Percentiles rank a stretch among this genome's conserved stretches.
Evolutionary conservation across 208 protist species (phyloP).

Genomic region (Trypanosoma lewisi): DNA sequence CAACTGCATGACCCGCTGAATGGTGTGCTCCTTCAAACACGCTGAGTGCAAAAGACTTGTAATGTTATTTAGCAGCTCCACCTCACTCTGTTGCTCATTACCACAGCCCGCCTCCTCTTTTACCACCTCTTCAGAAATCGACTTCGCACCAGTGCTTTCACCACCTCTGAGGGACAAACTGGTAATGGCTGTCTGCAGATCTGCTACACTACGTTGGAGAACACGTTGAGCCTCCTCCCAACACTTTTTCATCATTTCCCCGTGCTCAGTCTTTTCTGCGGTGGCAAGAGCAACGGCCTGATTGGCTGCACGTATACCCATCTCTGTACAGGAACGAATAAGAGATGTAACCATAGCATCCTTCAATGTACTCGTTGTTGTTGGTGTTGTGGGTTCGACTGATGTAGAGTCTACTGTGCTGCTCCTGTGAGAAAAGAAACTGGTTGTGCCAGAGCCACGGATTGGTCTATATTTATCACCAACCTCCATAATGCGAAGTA

Average conservation of each 20-base stretch:
- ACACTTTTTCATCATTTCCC: slow-evolving; percentile 11
- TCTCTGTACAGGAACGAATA: slow-evolving; percentile 34
- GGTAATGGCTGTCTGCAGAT: slow-evolving; percentile 19
- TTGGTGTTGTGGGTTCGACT: neutral
- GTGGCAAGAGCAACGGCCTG: slow-evolving; percentile 26
- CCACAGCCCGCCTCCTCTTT: neutral
- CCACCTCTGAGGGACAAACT: neutral
- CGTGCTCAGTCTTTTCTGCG: slow-evolving; percentile 7
- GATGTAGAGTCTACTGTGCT: slow-evolving; percentile 2
- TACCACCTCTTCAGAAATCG: neutral
- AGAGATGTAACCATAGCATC: slow-evolving; percentile 34
- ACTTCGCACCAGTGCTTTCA: neutral
- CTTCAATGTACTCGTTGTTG: slow-evolving; percentile 1
- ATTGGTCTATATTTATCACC: neutral
- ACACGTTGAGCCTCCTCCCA: slow-evolving; percentile 26
- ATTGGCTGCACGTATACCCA: slow-evolving; percentile 33
- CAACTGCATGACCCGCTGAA: slow-evolving; percentile 48
- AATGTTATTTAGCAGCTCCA: slow-evolving; percentile 39
- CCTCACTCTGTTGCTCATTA: slow-evolving; percentile 9
- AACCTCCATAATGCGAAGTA: slow-evolving; percentile 31
- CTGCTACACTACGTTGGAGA: slow-evolving; percentile 18
- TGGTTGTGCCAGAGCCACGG: neutral
- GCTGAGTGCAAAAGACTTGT: slow-evolving; percentile 50
- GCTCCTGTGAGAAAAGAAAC: neutral
- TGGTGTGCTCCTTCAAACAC: slow-evolving; percentile 47